Base-by-base conservation (phyloP, 306 rosid species). In the Clitoria ternatea region DNA sequence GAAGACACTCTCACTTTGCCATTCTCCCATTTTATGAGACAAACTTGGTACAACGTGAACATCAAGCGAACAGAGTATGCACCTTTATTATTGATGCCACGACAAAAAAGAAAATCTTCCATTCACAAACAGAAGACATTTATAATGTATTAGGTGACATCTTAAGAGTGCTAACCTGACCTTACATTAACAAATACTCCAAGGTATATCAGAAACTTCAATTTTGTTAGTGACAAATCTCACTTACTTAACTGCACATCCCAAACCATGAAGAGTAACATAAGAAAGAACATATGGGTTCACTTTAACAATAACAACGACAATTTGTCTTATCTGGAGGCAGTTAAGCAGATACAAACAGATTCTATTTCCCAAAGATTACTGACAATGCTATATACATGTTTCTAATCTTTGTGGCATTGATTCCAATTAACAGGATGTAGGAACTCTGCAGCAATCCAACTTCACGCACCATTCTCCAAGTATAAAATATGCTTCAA, bases 1-100 rank as follows among this genome's bases (percentile, higher is more conserved):
- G 47, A 76, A 35, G 55, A 59, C 43, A 35, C 23, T 18, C 17
- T 67, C 55, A 56, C 73, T 45, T 12, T 10, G 61, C 53, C n/a
- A 35, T 7, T 70, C 22, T 29, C 26, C 15, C 74, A 76, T 23
- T 68, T 22, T 43, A 27, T 1, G 3, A 30, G 36, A 47, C 50
- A 48, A 65, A 27, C 61, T 66, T 39, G 10, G 14, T 54, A 42
- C 47, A 22, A 52, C 14, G 22, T 27, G 66, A 2, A 66, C 47
- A 53, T 40, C 4, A 5, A 19, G 48, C 1, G 2, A 29, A 22
- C 60, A 45, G 9, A 39, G 27, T 24, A 35, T 5, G n/a, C 11
- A 3, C 15, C 48, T 66, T 32, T n/a, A 27, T 12, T 36, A 59
- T 19, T 36, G 63, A 67, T 47, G 18, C 10, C 45, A 43, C 30